A percentile compares a stretch with the other conserved stretches of the same genome.
Conservation (phyloP, 768 basidiomycete species). For the Coprinellus aureogranulatus region DNA sequence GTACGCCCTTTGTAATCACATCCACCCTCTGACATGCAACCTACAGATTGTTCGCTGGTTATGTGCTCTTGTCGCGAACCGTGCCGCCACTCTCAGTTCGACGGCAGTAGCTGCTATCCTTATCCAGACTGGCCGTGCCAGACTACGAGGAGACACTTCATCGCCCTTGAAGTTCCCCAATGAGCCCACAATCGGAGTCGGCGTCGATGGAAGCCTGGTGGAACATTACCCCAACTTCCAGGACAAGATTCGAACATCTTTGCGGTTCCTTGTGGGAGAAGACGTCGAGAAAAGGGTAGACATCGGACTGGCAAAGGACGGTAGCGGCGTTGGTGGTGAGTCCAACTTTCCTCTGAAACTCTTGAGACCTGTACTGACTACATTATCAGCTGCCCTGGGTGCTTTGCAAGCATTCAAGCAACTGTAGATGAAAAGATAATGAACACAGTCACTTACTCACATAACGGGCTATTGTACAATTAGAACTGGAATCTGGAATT, state of each 20-base stretch:
- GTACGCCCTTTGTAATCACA: slow-evolving; percentile 8
- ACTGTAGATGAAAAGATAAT: too few species aligned
- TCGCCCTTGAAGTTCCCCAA: slow-evolving; percentile 30
- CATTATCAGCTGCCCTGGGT: slow-evolving; percentile 71
- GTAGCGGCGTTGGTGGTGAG: slow-evolving; percentile 95
- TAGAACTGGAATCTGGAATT: background rate
- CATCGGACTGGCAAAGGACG: slow-evolving; percentile 95
- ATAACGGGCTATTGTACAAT: background rate
- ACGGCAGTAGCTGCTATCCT: slow-evolving; percentile 85
- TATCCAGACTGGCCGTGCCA: slow-evolving; percentile 73
- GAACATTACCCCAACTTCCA: slow-evolving; percentile 92
- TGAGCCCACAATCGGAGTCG: slow-evolving; percentile 65
- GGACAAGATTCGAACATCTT: slow-evolving; percentile 65
- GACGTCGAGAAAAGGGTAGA: slow-evolving; percentile 77
- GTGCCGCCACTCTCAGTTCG: slow-evolving; percentile 82
- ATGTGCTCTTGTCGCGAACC: slow-evolving; percentile 69
- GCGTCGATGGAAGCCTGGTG: slow-evolving; percentile 92
- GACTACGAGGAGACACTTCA: slow-evolving; percentile 37
- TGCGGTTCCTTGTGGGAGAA: slow-evolving; percentile 73
- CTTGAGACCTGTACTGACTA: slow-evolving; percentile 1
- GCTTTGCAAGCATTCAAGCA: slow-evolving; percentile 79
- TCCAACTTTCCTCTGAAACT: slow-evolving; percentile 6
- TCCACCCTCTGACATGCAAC: background rate
- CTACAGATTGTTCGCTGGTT: slow-evolving; percentile 77
- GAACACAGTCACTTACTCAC: too few species aligned